Conservation (phyloP, 257 asterid species). For the Misopates orontium region DNA sequence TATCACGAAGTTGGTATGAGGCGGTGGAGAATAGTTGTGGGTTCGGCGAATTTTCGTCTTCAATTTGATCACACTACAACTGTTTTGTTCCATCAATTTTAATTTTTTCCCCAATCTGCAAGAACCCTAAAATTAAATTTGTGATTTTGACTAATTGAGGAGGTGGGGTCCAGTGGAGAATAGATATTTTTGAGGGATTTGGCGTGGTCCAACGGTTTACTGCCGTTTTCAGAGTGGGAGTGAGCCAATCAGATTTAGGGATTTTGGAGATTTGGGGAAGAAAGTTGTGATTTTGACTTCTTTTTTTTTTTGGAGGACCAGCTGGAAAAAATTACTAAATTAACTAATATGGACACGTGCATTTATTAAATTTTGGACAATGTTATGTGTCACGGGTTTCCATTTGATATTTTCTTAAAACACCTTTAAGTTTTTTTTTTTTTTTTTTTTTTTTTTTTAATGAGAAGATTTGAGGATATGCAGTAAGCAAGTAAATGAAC, state of each 20-base stretch:
- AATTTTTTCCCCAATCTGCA: no score
- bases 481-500: no score
- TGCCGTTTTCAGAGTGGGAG: not conserved
- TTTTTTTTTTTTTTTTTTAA: no score
- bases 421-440: no score
- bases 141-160: no score
- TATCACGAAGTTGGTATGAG: constrained; percentile 17
- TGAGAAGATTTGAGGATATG: no score
- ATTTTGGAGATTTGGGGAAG: not conserved
- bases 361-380: no score
- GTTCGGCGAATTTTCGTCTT: constrained; percentile 15
- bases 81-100: not conserved
- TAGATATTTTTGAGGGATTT: not conserved
- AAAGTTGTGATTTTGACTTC: not conserved
- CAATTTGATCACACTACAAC: not conserved
- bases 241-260: constrained; percentile 3
- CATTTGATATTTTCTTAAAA: no score
- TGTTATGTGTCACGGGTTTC: no score
- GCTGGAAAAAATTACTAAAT: not conserved
- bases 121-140: no score
- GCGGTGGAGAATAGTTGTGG: constrained; percentile 28
- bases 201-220: not conserved
- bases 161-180: not conserved
- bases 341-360: not conserved
- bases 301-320: not conserved